Conservation (phyloP, 495 filamentous ascomycete genomes). For the Thermothielavioides terrestris region DNA sequence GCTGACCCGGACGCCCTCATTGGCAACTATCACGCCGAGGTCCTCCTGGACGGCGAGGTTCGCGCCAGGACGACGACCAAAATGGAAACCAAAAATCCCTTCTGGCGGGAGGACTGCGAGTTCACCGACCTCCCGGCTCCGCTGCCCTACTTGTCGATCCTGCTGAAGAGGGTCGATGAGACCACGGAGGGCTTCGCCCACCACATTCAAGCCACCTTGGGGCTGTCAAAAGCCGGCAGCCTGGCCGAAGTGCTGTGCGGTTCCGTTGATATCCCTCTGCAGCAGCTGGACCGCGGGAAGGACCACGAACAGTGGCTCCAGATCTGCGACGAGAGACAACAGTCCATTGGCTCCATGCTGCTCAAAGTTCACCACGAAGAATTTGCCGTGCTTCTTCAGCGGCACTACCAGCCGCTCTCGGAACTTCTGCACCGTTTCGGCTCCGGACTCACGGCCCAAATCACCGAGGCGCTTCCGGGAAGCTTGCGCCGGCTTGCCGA, state of each 20-base stretch:
- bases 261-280: conserved; percentile 73
- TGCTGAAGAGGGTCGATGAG: conserved; percentile 63
- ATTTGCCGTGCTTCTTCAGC: conserved; percentile 74
- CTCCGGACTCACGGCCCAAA: conserved; percentile 74
- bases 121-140: conserved; percentile 78
- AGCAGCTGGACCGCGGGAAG: conserved; percentile 68
- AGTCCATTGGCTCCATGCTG: conserved; percentile 76
- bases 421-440: conserved; percentile 79
- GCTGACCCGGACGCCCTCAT: conserved; percentile 29
- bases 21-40: conserved; percentile 76
- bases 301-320: conserved; percentile 89
- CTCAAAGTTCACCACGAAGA: conserved; percentile 80
- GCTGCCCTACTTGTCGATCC: conserved; percentile 68
- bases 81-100: conserved; percentile 71
- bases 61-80: conserved; percentile 79
- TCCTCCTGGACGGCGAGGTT: conserved; percentile 84
- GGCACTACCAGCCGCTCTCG: conserved; percentile 76
- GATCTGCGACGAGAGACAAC: conserved; percentile 59
- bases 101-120: conserved; percentile 90
- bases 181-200: conserved; percentile 33
- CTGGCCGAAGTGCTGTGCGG: conserved; percentile 49
- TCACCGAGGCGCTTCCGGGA: conserved; percentile 68
- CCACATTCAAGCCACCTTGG: conserved; percentile 37
- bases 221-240: conserved; percentile 29
- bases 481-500: conserved; percentile 75